A percentile compares a stretch with the other conserved stretches of the same genome.
Evolutionary conservation across 2,329 filamentous ascomycete genomes (phyloP).

Genomic region (Cryphonectria japonica): DNA sequence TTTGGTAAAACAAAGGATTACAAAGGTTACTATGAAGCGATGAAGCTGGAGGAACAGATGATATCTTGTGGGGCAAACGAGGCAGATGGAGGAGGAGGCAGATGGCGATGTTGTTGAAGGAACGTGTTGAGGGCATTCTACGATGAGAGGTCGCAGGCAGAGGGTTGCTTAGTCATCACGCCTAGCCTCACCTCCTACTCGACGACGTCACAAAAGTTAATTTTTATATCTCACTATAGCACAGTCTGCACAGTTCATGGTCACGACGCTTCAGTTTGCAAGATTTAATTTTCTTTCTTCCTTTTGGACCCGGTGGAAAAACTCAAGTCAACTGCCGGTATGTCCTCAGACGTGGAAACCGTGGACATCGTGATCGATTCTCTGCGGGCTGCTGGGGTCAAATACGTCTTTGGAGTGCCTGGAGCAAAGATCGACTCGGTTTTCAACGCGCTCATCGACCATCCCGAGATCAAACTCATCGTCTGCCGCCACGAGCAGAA

Average conservation of each 20-base stretch:
- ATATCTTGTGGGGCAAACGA: neutral
- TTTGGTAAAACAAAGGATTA: neutral
- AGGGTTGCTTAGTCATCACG: constrained; percentile 16
- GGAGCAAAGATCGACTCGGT: constrained; percentile 53
- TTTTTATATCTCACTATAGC: neutral
- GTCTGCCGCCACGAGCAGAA: constrained; percentile 55
- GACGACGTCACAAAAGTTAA: constrained; percentile 10
- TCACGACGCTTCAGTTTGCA: neutral
- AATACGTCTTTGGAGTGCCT: constrained; percentile 51
- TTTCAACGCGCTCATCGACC: constrained; percentile 50
- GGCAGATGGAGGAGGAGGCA: neutral
- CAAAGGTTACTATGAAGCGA: neutral
- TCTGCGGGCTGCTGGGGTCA: constrained; percentile 45
- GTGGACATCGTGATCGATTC: constrained; percentile 38
- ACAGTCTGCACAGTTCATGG: neutral
- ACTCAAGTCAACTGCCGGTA: neutral
- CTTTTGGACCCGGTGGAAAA: neutral
- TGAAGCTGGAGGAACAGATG: neutral
- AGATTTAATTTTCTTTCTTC: neutral
- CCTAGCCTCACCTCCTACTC: neutral
- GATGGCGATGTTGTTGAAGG: neutral
- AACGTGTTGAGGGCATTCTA: neutral
- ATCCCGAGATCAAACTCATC: constrained; percentile 50
- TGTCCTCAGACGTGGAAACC: constrained; percentile 33
- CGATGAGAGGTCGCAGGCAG: neutral